phyloP scores from a whole-genome alignment of 805 yeast species.

The Candida railenensis region DNA sequence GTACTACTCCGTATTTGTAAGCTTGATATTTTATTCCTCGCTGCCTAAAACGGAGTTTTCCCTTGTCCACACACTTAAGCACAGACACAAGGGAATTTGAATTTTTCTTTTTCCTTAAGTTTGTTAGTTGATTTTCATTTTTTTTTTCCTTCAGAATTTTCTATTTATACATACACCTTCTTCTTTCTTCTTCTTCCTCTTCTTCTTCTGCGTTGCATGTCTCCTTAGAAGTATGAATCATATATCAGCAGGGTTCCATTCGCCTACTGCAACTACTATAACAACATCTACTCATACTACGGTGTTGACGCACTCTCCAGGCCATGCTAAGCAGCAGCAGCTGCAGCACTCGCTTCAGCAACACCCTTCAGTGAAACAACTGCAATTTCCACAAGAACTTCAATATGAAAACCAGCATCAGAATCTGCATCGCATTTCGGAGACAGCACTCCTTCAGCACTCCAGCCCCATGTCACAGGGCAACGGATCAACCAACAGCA shows the following conservation, averaged over 20 bases:
- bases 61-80: not conserved
- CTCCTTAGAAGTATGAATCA: not conserved
- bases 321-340: not conserved
- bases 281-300: constrained; percentile 1
- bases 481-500: not conserved
- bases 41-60: not conserved
- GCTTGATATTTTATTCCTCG: not conserved
- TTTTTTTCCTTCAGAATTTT: not conserved
- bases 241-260: constrained; percentile 1
- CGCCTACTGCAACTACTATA: not conserved
- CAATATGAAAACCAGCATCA: no score
- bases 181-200: not conserved
- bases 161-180: not conserved
- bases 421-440: not conserved
- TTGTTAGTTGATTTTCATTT: not conserved
- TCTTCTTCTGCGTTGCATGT: not conserved
- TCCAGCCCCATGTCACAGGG: constrained; percentile 1
- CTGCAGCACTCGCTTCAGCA: not conserved
- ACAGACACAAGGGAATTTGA: not conserved
- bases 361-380: not conserved
- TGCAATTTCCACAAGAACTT: not conserved
- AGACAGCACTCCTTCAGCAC: not conserved
- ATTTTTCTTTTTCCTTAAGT: not conserved
- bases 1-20: not conserved
- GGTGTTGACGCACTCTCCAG: not conserved